Conservation (phyloP, 225 moss, liverwort and hornwort genomes). For the Sphagnum tenellum region DNA sequence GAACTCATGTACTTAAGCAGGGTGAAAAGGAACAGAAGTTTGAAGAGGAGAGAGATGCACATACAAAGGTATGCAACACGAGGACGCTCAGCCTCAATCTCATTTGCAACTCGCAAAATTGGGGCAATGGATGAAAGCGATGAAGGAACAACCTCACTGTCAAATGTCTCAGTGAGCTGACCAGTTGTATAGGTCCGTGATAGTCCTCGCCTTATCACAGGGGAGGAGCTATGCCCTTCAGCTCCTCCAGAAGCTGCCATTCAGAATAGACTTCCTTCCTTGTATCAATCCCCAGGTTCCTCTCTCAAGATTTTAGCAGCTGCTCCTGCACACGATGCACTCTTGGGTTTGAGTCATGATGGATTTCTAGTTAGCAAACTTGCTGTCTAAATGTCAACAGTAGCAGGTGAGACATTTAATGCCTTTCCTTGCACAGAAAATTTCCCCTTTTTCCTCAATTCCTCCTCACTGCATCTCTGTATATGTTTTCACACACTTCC, state of each 20-base stretch:
- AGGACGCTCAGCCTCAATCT: conserved; percentile 68
- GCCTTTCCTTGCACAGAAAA: too few species aligned
- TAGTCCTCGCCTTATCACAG: conserved; percentile 28
- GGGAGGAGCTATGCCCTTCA: conserved; percentile 20
- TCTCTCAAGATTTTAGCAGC: too few species aligned
- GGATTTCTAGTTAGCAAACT: too few species aligned
- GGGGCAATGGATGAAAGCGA: conserved; percentile 81
- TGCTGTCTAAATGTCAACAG: too few species aligned
- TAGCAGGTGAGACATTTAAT: too few species aligned
- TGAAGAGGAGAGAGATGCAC: conserved; percentile 6
- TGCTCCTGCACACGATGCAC: too few species aligned
- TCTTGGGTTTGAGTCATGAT: too few species aligned
- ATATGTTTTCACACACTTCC: too few species aligned
- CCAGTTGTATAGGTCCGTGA: conserved; percentile 40
- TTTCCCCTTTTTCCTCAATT: too few species aligned
- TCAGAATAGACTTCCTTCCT: too few species aligned
- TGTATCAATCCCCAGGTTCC: too few species aligned
- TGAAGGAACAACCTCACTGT: conserved; percentile 93
- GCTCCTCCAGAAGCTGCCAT: conserved; percentile 23
- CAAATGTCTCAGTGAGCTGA: conserved; percentile 57
- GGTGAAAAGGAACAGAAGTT: background rate
- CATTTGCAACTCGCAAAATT: conserved; percentile 83
- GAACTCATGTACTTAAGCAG: background rate
- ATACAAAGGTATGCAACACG: conserved; percentile 88
- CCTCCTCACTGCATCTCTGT: too few species aligned